These are phyloP conservation scores for Nissolia schottii DNA, from an alignment of 306 rosid species.

Conservation along the genomic window DNA sequence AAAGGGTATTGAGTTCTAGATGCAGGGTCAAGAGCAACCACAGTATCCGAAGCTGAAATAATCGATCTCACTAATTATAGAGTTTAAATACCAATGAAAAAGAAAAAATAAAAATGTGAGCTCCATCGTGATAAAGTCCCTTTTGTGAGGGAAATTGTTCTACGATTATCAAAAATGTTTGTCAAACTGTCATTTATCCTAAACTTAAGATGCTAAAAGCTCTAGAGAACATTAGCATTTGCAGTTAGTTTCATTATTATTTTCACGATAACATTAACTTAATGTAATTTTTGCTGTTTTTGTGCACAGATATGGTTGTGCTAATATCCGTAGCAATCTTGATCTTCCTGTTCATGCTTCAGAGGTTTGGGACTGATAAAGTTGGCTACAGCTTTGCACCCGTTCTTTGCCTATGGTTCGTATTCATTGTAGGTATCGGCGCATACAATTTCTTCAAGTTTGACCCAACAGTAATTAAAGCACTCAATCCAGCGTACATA, in stretches of 20 bases:
- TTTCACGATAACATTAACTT: neutral
- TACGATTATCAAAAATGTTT: too few relatives aligned
- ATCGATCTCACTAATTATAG: too few relatives aligned
- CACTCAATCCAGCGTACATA: constrained; percentile 61
- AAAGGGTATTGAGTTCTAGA: too few relatives aligned
- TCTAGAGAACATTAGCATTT: too few relatives aligned
- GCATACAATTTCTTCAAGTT: constrained; percentile 54
- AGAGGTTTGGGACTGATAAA: constrained; percentile 81
- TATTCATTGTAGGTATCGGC: constrained; percentile 55
- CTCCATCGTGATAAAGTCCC: too few relatives aligned
- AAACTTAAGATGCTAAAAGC: too few relatives aligned
- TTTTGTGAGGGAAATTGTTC: too few relatives aligned
- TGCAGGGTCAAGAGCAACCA: too few relatives aligned
- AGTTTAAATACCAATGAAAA: too few relatives aligned
- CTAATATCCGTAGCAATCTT: constrained; percentile 58
- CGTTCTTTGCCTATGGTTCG: constrained; percentile 68
- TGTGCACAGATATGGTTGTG: constrained; percentile 43
- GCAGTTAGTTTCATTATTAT: neutral
- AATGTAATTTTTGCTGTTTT: neutral
- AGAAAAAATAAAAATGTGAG: too few relatives aligned
- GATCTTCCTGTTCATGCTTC: constrained; percentile 52
- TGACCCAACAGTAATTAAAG: constrained; percentile 60
- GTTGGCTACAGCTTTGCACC: constrained; percentile 84
- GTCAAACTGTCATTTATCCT: too few relatives aligned
- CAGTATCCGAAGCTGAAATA: too few relatives aligned